These are phyloP conservation scores for Pythium utonaiense DNA, from an alignment of 352 stramenopile species.

Conservation along the genomic window DNA sequence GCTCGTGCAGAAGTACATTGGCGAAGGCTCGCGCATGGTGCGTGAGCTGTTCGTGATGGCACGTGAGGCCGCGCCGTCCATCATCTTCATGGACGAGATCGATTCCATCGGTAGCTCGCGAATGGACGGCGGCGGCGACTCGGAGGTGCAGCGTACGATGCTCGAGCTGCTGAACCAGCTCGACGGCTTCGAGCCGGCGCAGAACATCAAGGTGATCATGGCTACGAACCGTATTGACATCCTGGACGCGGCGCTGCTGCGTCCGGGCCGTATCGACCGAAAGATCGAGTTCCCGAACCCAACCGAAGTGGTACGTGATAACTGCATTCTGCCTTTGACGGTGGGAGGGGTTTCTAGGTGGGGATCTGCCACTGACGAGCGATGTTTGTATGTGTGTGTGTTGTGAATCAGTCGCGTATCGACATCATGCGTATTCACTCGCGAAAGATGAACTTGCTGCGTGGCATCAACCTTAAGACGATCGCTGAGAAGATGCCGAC, in stretches of 20 bases:
- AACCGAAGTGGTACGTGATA: slow-evolving; percentile 77
- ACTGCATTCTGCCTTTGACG: neutral
- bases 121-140: slow-evolving; percentile 89
- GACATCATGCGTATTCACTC: slow-evolving; percentile 98
- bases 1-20: slow-evolving; percentile 99
- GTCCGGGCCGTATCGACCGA: slow-evolving; percentile 96
- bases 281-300: slow-evolving; percentile 99
- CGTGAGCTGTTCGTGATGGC: slow-evolving; percentile 97
- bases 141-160: slow-evolving; percentile 98
- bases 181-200: slow-evolving; percentile 99
- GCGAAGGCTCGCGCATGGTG: slow-evolving; percentile 97
- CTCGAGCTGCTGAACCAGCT: slow-evolving; percentile 99
- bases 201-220: slow-evolving; percentile 99
- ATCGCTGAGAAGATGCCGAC: slow-evolving; percentile 99
- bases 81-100: slow-evolving; percentile 99
- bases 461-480: slow-evolving; percentile 97
- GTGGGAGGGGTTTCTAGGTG: neutral
- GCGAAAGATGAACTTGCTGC: slow-evolving; percentile 97
- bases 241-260: slow-evolving; percentile 97
- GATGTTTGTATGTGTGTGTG: neutral
- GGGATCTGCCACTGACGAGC: neutral
- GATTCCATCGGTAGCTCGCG: slow-evolving; percentile 97
- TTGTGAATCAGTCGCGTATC: slow-evolving; percentile 81
- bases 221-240: slow-evolving; percentile 99
- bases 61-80: slow-evolving; percentile 95